Evolutionary conservation across 257 asterid genomes (phyloP).

Genomic region (Osmanthus fragrans): DNA sequence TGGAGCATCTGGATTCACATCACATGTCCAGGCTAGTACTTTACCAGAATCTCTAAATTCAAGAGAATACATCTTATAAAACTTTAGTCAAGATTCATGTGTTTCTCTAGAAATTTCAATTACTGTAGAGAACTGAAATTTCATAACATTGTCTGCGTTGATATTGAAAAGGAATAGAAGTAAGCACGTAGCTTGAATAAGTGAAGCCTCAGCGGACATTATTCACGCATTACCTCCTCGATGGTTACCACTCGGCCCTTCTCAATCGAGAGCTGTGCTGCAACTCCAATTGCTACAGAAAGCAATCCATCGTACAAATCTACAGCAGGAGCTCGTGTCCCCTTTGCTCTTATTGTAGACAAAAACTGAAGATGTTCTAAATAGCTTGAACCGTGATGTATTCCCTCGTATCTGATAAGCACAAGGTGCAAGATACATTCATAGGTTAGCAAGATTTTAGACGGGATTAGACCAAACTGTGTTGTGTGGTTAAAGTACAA

Average conservation of each 20-base stretch:
- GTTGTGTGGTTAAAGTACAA: not conserved
- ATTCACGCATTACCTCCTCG: constrained; percentile 57
- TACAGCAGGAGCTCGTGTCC: constrained; percentile 64
- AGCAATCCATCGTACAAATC: constrained; percentile 75
- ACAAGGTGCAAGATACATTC: not conserved
- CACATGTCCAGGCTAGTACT: not conserved
- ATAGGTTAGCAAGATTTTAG: not conserved
- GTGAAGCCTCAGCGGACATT: not conserved
- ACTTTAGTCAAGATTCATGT: not conserved
- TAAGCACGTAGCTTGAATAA: not conserved
- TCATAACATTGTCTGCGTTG: not conserved
- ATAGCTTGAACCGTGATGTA: constrained; percentile 97
- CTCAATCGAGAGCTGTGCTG: constrained; percentile 83
- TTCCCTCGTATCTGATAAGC: constrained; percentile 67
- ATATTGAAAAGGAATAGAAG: not conserved
- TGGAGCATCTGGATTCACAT: not conserved
- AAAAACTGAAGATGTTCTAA: constrained; percentile 81
- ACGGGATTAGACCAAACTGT: not conserved
- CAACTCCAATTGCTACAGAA: constrained; percentile 96
- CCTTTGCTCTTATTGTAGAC: constrained; percentile 61
- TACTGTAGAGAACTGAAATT: not conserved
- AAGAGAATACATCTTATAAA: not conserved
- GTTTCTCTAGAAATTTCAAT: not conserved
- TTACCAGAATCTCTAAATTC: not conserved
- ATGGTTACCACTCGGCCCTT: constrained; percentile 67